These are phyloP conservation scores for Colletotrichum magnum DNA, from an alignment of 2,329 filamentous ascomycete genomes.

Conservation along the genomic window DNA sequence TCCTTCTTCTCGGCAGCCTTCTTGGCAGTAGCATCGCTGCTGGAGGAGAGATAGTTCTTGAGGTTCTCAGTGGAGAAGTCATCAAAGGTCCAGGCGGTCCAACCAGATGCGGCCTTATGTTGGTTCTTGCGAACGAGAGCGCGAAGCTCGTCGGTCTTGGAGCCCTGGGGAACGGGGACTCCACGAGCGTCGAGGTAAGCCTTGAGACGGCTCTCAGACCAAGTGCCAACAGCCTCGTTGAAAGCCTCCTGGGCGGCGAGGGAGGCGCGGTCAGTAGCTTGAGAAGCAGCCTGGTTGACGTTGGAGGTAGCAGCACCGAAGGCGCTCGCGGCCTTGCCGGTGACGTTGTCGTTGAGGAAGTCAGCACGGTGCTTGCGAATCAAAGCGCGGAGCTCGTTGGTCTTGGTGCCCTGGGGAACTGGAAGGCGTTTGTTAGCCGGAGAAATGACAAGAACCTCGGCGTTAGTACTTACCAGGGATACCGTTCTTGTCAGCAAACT, in stretches of 20 bases:
- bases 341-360: constrained; percentile 76
- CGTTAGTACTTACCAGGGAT: constrained; percentile 63
- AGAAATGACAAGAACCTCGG: rapidly evolving
- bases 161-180: constrained; percentile 79
- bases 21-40: constrained; percentile 69
- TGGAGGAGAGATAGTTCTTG: constrained; percentile 67
- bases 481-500: constrained; percentile 91
- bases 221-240: constrained; percentile 70
- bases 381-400: constrained; percentile 90
- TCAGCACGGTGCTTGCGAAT: constrained; percentile 88
- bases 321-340: constrained; percentile 69
- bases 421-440: constrained; percentile 46
- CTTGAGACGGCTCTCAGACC: constrained; percentile 85
- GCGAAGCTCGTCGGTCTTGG: constrained; percentile 80
- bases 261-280: constrained; percentile 79
- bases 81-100: constrained; percentile 84
- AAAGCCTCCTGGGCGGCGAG: constrained; percentile 77
- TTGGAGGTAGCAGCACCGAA: constrained; percentile 81
- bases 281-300: constrained; percentile 82
- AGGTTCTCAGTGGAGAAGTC: constrained; percentile 81
- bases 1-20: constrained; percentile 74
- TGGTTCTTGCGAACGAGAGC: constrained; percentile 81
- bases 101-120: constrained; percentile 78
- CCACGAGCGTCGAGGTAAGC: constrained; percentile 83
- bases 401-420: constrained; percentile 92